Conservation (phyloP, 768 basidiomycete genomes). For the Leccinum fibrillosum region DNA sequence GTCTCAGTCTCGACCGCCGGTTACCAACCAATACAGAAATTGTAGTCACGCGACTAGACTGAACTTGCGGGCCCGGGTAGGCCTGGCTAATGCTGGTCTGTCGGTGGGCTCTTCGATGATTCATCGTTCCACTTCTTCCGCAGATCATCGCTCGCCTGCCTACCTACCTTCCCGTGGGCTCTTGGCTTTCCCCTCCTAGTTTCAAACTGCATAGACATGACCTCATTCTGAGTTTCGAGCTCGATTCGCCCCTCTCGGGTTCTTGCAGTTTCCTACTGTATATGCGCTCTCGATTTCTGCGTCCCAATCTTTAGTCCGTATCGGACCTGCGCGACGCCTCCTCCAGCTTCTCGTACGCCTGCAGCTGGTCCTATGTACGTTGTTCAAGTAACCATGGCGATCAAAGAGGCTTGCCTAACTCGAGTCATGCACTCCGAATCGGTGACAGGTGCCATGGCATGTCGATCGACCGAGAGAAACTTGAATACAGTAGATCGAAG, state of each 20-base stretch:
- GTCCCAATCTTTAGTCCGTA: slow-evolving; percentile 25
- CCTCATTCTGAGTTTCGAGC: slow-evolving; percentile 21
- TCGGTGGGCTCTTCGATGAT: background rate
- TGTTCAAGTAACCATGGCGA: background rate
- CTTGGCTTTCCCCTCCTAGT: background rate
- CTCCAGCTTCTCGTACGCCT: slow-evolving; percentile 44
- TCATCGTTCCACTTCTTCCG: background rate
- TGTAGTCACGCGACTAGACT: background rate
- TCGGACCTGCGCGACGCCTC: slow-evolving; percentile 1
- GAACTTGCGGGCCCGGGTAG: background rate
- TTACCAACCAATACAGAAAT: background rate
- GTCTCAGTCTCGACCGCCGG: background rate
- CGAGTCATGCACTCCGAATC: background rate
- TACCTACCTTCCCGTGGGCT: no score
- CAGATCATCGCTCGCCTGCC: background rate
- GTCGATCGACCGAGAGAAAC: background rate
- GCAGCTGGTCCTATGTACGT: slow-evolving; percentile 4
- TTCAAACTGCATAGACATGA: background rate
- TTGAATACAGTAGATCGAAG: no score
- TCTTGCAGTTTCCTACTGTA: slow-evolving; percentile 17
- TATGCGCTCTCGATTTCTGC: slow-evolving; percentile 23
- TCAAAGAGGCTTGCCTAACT: background rate
- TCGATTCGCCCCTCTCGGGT: slow-evolving; percentile 24
- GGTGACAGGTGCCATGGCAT: background rate
- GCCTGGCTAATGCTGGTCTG: background rate